Conservation (phyloP, 768 basidiomycete species). For the Boletus pseudopeckii region DNA sequence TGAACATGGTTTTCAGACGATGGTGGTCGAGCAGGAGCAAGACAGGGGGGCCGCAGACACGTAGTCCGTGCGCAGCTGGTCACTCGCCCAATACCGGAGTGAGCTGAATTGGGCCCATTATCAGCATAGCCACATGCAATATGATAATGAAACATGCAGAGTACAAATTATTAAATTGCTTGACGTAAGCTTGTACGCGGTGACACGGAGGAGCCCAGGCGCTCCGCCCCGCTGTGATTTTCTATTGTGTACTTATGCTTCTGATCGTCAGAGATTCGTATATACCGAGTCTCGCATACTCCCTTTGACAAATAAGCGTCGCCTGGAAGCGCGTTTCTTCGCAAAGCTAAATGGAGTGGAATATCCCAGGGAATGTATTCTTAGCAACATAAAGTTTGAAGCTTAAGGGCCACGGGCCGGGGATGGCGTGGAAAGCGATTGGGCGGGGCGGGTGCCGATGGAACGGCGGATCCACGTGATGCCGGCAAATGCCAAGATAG, state of each 20-base stretch:
- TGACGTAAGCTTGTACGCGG: slow-evolving; percentile 6
- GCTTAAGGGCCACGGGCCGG: not conserved
- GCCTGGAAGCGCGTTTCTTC: slow-evolving; percentile 11
- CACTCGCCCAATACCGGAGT: slow-evolving; percentile 6
- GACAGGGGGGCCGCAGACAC: not conserved
- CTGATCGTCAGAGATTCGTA: slow-evolving; percentile 9
- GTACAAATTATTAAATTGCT: not conserved
- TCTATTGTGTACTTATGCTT: slow-evolving; percentile 11
- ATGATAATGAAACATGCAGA: not conserved
- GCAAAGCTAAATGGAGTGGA: not conserved
- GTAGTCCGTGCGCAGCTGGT: slow-evolving; percentile 4
- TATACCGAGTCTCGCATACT: not conserved
- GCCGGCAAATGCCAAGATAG: not conserved
- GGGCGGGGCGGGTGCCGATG: no score
- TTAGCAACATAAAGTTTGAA: not conserved
- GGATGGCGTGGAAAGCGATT: no score
- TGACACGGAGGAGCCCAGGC: not conserved
- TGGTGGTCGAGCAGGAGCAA: slow-evolving; percentile 2
- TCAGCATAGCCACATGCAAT: slow-evolving; percentile 23
- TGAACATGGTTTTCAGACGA: slow-evolving; percentile 30
- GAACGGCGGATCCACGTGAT: not conserved
- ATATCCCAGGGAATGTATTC: not conserved
- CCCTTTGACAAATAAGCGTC: slow-evolving; percentile 15
- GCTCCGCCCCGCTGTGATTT: not conserved
- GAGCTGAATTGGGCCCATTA: no score